These are phyloP conservation scores for Helotiales sp. DNA, from an alignment of 2,329 filamentous ascomycete species.

Conservation along the genomic window DNA sequence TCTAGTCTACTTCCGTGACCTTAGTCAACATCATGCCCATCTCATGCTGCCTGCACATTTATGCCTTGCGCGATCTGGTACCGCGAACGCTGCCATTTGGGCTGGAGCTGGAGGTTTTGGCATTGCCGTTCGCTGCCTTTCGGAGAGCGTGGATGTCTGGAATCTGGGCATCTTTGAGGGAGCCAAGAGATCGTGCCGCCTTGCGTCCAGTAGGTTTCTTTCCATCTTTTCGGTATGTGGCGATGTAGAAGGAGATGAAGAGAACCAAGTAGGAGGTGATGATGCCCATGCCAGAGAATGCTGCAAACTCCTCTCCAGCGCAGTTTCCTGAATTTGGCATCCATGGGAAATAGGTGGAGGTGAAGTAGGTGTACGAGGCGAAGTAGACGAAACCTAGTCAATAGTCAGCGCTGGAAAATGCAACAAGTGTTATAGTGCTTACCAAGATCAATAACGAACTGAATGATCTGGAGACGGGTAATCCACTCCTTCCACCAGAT, in stretches of 20 bases:
- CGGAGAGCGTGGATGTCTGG: slow-evolving; percentile 35
- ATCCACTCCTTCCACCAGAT: slow-evolving; percentile 99
- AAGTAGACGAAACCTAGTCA: slow-evolving; percentile 93
- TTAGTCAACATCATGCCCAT: slow-evolving; percentile 8
- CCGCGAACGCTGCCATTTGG: slow-evolving; percentile 27
- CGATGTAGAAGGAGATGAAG: slow-evolving; percentile 98
- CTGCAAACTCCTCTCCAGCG: slow-evolving; percentile 95
- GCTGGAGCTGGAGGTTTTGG: slow-evolving; percentile 40
- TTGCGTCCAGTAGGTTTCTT: slow-evolving; percentile 83
- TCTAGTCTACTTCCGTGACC: slow-evolving; percentile 20
- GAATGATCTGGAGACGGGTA: slow-evolving; percentile 93
- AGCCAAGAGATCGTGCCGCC: slow-evolving; percentile 55
- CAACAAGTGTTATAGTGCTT: slow-evolving; percentile 27
- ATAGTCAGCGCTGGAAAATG: slow-evolving; percentile 20
- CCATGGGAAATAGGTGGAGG: slow-evolving; percentile 82
- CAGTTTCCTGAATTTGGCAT: slow-evolving; percentile 84
- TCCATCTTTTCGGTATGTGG: slow-evolving; percentile 87
- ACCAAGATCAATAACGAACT: slow-evolving; percentile 97
- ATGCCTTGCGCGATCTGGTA: slow-evolving; percentile 38
- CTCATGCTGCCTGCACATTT: slow-evolving; percentile 18
- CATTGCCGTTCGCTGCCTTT: slow-evolving; percentile 44
- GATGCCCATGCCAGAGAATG: slow-evolving; percentile 87
- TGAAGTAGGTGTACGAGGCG: slow-evolving; percentile 98
- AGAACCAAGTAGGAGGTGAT: slow-evolving; percentile 94
- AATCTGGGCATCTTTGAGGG: slow-evolving; percentile 43